Evolutionary conservation across 768 basidiomycete genomes (phyloP).

Genomic region (Hericium rajendrae): DNA sequence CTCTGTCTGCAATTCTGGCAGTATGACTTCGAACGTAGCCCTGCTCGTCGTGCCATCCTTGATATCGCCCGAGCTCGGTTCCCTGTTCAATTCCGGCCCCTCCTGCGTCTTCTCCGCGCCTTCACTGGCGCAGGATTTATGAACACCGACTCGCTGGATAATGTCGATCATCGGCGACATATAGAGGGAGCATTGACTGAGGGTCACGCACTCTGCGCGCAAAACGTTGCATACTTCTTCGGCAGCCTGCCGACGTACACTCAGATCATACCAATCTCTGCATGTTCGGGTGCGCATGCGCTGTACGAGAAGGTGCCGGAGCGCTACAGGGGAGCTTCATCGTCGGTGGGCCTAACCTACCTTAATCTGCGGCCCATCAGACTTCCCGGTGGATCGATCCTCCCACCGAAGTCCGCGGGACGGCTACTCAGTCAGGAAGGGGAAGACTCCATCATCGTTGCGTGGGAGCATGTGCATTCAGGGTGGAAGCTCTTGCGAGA

Average conservation of each 20-base stretch:
- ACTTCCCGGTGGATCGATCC: slow-evolving; percentile 65
- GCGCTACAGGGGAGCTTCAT: slow-evolving; percentile 42
- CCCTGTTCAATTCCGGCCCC: slow-evolving; percentile 64
- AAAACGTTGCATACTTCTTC: slow-evolving; percentile 71
- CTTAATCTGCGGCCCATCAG: slow-evolving; percentile 56
- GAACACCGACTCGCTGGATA: slow-evolving; percentile 60
- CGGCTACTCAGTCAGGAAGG: slow-evolving; percentile 64
- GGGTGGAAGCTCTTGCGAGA: slow-evolving; percentile 86
- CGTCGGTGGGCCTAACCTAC: slow-evolving; percentile 45
- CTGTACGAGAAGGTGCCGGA: slow-evolving; percentile 62
- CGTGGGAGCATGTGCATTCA: slow-evolving; percentile 76
- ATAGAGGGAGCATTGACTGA: slow-evolving; percentile 31
- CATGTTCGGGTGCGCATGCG: slow-evolving; percentile 58
- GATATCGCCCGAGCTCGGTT: slow-evolving; percentile 78
- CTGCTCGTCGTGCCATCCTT: slow-evolving; percentile 67
- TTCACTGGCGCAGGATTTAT: slow-evolving; percentile 73
- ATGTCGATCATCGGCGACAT: slow-evolving; percentile 32
- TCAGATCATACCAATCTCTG: slow-evolving; percentile 54
- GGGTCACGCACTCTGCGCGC: slow-evolving; percentile 50
- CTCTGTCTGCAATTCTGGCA: slow-evolving; percentile 83
- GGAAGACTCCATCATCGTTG: slow-evolving; percentile 58
- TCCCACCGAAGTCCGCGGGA: slow-evolving; percentile 60
- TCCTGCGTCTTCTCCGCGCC: slow-evolving; percentile 63
- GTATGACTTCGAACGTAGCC: slow-evolving; percentile 57
- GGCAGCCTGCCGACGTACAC: slow-evolving; percentile 63